phyloP scores from a whole-genome alignment of 305 asterid genomes.

The Lippia alba region DNA sequence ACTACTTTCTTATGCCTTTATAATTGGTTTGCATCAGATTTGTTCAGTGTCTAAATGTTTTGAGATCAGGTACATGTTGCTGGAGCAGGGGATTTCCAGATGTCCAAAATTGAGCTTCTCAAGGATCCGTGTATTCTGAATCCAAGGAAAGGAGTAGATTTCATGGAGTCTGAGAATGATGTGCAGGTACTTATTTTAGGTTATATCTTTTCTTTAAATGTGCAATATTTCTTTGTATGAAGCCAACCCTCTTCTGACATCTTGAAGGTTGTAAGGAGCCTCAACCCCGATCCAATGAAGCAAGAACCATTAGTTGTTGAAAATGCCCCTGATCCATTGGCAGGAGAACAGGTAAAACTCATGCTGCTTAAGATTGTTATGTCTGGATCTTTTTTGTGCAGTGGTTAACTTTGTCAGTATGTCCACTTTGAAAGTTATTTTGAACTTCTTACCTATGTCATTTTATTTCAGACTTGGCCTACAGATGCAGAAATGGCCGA shows the following conservation, averaged over 20 bases:
- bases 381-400: constrained; percentile 15
- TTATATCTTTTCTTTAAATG: constrained; percentile 7
- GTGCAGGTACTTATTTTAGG: constrained; percentile 52
- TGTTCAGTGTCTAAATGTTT: constrained; percentile 43
- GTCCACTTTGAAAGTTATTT: constrained; percentile 18
- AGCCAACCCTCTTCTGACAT: constrained; percentile 21
- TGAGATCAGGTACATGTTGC: constrained; percentile 87
- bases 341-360: constrained; percentile 88
- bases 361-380: constrained; percentile 11
- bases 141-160: constrained; percentile 63
- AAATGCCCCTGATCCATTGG: constrained; percentile 82
- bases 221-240: constrained; percentile 27
- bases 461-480: constrained; percentile 85
- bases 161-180: constrained; percentile 74
- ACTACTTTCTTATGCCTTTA: constrained; percentile 41
- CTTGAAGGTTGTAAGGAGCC: constrained; percentile 72
- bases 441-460: constrained; percentile 22
- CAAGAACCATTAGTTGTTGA: constrained; percentile 84
- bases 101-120: constrained; percentile 81
- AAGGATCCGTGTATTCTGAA: constrained; percentile 82
- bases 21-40: constrained; percentile 17
- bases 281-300: constrained; percentile 83
- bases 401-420: background rate
- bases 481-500: constrained; percentile 98
- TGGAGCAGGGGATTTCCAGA: constrained; percentile 95